Percentiles rank a stretch among this genome's conserved stretches.
Evolutionary conservation across 768 basidiomycete genomes (phyloP).

Genomic region (Imleria badia): DNA sequence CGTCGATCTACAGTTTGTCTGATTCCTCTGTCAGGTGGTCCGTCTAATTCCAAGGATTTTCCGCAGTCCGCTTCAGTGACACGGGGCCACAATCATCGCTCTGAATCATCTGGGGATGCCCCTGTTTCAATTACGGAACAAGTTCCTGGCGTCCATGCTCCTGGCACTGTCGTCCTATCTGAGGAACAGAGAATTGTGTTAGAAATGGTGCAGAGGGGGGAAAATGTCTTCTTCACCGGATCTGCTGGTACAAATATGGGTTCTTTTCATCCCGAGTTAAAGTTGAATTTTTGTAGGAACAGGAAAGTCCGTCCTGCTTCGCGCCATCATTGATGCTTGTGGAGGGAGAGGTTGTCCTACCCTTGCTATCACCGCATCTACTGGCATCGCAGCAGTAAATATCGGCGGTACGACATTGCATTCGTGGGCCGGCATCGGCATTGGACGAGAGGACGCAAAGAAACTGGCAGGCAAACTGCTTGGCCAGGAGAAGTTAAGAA

Average conservation of each 20-base stretch:
- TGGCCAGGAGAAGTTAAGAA: slow-evolving; percentile 37
- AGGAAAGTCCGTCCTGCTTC: slow-evolving; percentile 80
- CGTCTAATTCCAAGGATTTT: neutral
- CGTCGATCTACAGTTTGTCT: neutral
- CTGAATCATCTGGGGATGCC: neutral
- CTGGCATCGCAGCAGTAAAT: slow-evolving; percentile 78
- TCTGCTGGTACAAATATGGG: slow-evolving; percentile 54
- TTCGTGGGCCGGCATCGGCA: slow-evolving; percentile 78
- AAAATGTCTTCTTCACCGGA: slow-evolving; percentile 84
- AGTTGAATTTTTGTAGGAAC: slow-evolving; percentile 47
- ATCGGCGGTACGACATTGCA: slow-evolving; percentile 83
- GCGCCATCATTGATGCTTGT: slow-evolving; percentile 63
- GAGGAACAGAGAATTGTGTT: slow-evolving; percentile 52
- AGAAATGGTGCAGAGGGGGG: slow-evolving; percentile 51
- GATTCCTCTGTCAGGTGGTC: slow-evolving; percentile 7
- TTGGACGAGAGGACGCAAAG: slow-evolving; percentile 59
- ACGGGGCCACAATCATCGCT: neutral
- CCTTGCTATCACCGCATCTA: slow-evolving; percentile 79
- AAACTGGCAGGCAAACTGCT: slow-evolving; percentile 55
- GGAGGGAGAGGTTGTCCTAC: slow-evolving; percentile 34
- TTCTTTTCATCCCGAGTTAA: neutral
- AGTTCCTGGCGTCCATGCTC: neutral
- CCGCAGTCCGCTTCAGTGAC: neutral
- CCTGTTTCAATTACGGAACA: neutral
- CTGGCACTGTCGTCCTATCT: slow-evolving; percentile 43